Percentiles rank a stretch among this genome's conserved stretches.
These are phyloP conservation scores for Epichloe aotearoae DNA, from an alignment of 2,329 filamentous ascomycete genomes.

Conservation along the genomic window DNA sequence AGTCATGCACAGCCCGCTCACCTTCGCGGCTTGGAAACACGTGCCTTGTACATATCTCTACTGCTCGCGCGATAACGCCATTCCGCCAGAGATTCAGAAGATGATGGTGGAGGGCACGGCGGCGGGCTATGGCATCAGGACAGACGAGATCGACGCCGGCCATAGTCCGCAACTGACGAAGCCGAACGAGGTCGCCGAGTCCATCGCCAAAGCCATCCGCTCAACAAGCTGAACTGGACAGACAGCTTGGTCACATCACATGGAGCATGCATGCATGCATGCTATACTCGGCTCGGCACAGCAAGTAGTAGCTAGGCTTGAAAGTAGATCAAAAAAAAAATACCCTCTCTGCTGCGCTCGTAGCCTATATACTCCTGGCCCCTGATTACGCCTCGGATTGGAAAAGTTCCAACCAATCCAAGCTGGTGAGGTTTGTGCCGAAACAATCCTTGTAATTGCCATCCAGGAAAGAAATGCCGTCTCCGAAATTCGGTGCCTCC, in stretches of 20 bases:
- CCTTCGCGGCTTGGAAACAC: neutral
- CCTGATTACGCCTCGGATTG: neutral
- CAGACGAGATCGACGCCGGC: neutral
- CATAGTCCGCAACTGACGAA: neutral
- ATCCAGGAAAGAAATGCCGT: neutral
- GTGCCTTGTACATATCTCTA: neutral
- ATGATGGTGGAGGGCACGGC: neutral
- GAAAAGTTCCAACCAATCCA: constrained; percentile 1
- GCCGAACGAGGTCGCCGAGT: neutral
- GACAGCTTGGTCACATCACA: too few species aligned
- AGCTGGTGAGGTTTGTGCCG: neutral
- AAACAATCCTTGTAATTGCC: neutral
- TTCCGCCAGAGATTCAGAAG: neutral
- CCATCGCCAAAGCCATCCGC: neutral
- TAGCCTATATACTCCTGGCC: neutral
- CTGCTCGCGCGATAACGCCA: neutral
- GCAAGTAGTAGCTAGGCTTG: neutral
- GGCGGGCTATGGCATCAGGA: neutral
- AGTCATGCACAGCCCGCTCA: neutral
- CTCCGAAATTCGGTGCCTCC: neutral
- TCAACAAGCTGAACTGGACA: neutral
- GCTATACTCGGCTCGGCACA: neutral
- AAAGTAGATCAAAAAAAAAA: neutral
- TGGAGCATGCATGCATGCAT: neutral
- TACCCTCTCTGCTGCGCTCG: neutral